These are phyloP conservation scores for Hansenula sp. DNA, from an alignment of 1,139 yeast species.

Conservation along the genomic window DNA sequence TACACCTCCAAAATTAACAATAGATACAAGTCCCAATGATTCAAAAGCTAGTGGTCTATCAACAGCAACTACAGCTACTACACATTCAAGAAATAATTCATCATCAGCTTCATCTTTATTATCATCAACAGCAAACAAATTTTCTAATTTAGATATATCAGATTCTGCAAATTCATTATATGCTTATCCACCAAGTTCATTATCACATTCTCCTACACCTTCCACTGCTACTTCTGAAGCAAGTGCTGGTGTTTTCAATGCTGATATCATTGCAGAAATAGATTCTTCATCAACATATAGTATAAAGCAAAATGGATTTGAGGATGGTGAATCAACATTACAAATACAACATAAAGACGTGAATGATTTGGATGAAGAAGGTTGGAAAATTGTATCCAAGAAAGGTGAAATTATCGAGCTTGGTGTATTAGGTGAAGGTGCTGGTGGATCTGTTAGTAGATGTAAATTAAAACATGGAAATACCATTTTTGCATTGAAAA, in stretches of 20 bases:
- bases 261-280: slow-evolving; percentile 33
- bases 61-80: neutral
- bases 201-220: slow-evolving; percentile 16
- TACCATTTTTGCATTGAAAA: slow-evolving; percentile 79
- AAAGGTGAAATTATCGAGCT: slow-evolving; percentile 56
- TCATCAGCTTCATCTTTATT: slow-evolving; percentile 13
- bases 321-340: slow-evolving; percentile 9
- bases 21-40: neutral
- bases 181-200: neutral
- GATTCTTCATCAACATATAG: slow-evolving; percentile 16
- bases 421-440: slow-evolving; percentile 84
- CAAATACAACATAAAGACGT: slow-evolving; percentile 30
- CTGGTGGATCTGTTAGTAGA: slow-evolving; percentile 85
- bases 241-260: slow-evolving; percentile 28
- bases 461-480: slow-evolving; percentile 53
- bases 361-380: slow-evolving; percentile 64
- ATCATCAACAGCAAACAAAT: slow-evolving; percentile 10
- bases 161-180: slow-evolving; percentile 6
- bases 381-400: slow-evolving; percentile 68
- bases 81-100: slow-evolving; percentile 6
- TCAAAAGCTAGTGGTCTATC: neutral
- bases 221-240: slow-evolving; percentile 23
- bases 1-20: slow-evolving; percentile 11
- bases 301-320: neutral
- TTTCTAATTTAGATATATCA: slow-evolving; percentile 14